Base-by-base conservation (phyloP, 2,329 filamentous ascomycete genomes). In the Exophiala xenobiotica region DNA sequence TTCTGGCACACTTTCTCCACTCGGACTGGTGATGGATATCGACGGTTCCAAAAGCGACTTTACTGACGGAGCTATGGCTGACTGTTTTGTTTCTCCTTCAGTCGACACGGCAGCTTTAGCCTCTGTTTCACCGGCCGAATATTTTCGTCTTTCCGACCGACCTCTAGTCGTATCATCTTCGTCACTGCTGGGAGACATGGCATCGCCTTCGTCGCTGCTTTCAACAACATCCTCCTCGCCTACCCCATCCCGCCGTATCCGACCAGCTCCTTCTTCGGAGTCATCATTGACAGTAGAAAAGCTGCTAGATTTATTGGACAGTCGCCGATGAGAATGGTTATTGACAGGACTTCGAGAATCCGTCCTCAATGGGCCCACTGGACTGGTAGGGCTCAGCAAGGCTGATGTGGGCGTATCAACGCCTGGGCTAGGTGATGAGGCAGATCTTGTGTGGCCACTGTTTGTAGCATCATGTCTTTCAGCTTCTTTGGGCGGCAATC, bases 241-340 rank as follows among this genome's bases (percentile, higher is more conserved):
- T 85, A 86, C 83, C 37, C 84, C 85, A 58, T 86, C 83, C 18
- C 83, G 83, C 56, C 91, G 68, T 6, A 57, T 31, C 43, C 87
- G 80, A 33, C 76, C 71, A 29, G 77, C 75, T 7, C 71, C 75
- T 20, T 74, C 74, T 5, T 74, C 73, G 2, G 75, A 71, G 6
- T 73, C 59, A 11, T 61, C 48, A 61, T 53, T 46, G 61, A 61
- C 24, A 43, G 54, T 40, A 60, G 58, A 39, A 66, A 64, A 49
- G 67, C 66, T 51, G 57, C 63, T 31, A 65, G 71, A 58, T 67
- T 61, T 53, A 16, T 57, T 58, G 20, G 58, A 58, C 20, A 53
- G 27, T 38, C 59, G 44, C 23, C 57, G 49, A 20, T 56, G 45
- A 14, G 53, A 35, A 46, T 54, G 45, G 37, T 50, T 39, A 45